Evolutionary conservation across 2,329 filamentous ascomycete species (phyloP).

Genomic region (Arachnomyces sp.): DNA sequence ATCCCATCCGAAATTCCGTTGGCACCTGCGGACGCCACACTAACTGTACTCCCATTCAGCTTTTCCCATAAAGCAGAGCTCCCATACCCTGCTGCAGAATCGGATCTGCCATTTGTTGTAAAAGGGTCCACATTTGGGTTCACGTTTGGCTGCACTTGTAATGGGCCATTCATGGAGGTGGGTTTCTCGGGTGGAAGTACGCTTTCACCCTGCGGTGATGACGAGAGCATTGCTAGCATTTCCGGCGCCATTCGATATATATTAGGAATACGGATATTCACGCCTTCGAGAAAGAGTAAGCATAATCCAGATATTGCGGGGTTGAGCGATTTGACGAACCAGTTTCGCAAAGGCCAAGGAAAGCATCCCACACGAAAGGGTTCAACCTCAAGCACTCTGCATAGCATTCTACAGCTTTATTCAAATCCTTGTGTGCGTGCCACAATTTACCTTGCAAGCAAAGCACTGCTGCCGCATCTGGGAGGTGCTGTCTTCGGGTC

Average conservation of each 20-base stretch:
- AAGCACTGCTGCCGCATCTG: slow-evolving; percentile 75
- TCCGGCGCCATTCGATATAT: slow-evolving; percentile 72
- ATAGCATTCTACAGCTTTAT: slow-evolving; percentile 76
- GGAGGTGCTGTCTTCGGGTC: slow-evolving; percentile 61
- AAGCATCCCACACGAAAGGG: slow-evolving; percentile 98
- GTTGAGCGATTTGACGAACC: slow-evolving; percentile 31
- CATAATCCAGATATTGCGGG: slow-evolving; percentile 6
- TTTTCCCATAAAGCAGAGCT: slow-evolving; percentile 43
- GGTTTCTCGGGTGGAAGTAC: slow-evolving; percentile 25
- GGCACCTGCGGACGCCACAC: slow-evolving; percentile 27
- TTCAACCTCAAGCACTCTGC: slow-evolving; percentile 83
- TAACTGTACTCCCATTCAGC: slow-evolving; percentile 39
- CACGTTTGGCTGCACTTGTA: slow-evolving; percentile 30
- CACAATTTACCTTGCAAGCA: slow-evolving; percentile 84
- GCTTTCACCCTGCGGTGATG: slow-evolving; percentile 24
- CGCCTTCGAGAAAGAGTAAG: slow-evolving; percentile 45
- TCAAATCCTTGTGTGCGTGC: slow-evolving; percentile 67
- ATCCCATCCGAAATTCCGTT: slow-evolving; percentile 44
- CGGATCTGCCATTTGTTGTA: slow-evolving; percentile 25
- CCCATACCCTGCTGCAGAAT: slow-evolving; percentile 26
- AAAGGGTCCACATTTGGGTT: slow-evolving; percentile 38
- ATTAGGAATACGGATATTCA: slow-evolving; percentile 70
- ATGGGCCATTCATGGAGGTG: slow-evolving; percentile 21
- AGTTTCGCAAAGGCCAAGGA: slow-evolving; percentile 76
- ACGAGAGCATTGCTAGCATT: slow-evolving; percentile 44